Evolutionary conservation across 2,329 filamentous ascomycete genomes (phyloP), one percentile per base, ranked within the genome.

Genomic region (Microcyclosporella mali): DNA sequence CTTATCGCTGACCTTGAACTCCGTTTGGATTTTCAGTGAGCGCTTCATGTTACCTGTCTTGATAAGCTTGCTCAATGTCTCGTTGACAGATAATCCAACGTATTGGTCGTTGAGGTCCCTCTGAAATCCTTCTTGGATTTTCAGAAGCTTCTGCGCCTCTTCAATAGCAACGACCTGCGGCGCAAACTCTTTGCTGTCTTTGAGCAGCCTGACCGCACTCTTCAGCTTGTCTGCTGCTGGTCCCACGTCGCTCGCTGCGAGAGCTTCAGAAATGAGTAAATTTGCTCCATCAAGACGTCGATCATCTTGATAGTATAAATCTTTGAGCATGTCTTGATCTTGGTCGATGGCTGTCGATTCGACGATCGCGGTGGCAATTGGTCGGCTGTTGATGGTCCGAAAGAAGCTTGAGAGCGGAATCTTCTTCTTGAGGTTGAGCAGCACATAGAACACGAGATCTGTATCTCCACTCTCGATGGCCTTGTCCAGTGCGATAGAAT

Each of bases 241-340:
- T 27, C 81, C 75, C 18, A 81, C 71, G 49, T 85, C 81, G 1
- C 80, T 74, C 59, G 92, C 85, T 3, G 75, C 69, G 6, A 98
- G 71, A 1, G 89, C 86, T 66, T 98, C 90, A 15, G 81, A 79
- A 11, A 98, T 71, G 46, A 97, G 85, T 2, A 98, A 80, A 45
- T 88, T 85, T 0, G 90, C 85, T 2, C 92, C 88, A 52, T 97
- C 92, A 4, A 88, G 71, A 3, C 89, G 80, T 4, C 90, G 81
- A 62, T 98, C 92, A 57, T 97, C 92, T 67, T 97, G 92, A 63
- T 98, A 98, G 69, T 92, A 98, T 3, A 98, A 72, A 60, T 97
- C 92, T 59, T 97, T 98, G 18, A 98, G 78, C 16, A 98, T 66
- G 41, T 85, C 81, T 0, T 78, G 75, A 56, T 94, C 88, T 57